Evolutionary conservation across 805 yeast species (phyloP).

Genomic region (Candida suzukii): DNA sequence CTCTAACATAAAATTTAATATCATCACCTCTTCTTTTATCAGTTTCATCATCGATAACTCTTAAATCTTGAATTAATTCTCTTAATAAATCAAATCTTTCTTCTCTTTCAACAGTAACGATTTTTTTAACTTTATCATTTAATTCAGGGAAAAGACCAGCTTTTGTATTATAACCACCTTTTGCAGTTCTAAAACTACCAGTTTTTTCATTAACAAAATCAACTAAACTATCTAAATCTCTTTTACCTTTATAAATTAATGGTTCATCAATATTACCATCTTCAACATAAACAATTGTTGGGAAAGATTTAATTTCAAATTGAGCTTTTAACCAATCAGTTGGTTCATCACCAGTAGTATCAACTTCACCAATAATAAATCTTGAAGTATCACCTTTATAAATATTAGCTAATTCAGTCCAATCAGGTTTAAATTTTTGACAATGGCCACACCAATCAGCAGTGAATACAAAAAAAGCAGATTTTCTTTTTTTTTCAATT

Average conservation of each 20-base stretch:
- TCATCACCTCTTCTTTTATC: slow-evolving; percentile 5
- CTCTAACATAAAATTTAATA: slow-evolving; percentile 40
- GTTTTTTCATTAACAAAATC: slow-evolving; percentile 41
- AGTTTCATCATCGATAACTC: slow-evolving; percentile 24
- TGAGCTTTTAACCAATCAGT: slow-evolving; percentile 31
- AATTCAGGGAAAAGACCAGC: slow-evolving; percentile 36
- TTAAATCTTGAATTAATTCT: slow-evolving; percentile 29
- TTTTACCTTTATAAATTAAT: slow-evolving; percentile 29
- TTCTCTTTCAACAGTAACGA: slow-evolving; percentile 22
- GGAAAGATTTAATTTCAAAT: slow-evolving; percentile 40
- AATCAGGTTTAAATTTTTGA: slow-evolving; percentile 42
- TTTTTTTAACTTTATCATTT: slow-evolving; percentile 21
- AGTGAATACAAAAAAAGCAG: slow-evolving; percentile 47
- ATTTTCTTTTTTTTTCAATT: slow-evolving; percentile 28
- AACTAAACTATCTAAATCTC: slow-evolving; percentile 40
- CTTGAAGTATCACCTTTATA: slow-evolving; percentile 33
- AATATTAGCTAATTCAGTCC: slow-evolving; percentile 42
- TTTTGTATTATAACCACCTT: slow-evolving; percentile 30
- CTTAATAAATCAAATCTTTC: slow-evolving; percentile 18
- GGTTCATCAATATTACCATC: slow-evolving; percentile 29
- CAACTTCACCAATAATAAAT: slow-evolving; percentile 39
- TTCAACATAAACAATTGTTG: slow-evolving; percentile 47
- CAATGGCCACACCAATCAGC: slow-evolving; percentile 59
- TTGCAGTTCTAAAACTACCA: slow-evolving; percentile 31
- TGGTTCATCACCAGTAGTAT: slow-evolving; percentile 37